Conservation (phyloP, 768 basidiomycete genomes). For the Hortiboletus campestris region DNA sequence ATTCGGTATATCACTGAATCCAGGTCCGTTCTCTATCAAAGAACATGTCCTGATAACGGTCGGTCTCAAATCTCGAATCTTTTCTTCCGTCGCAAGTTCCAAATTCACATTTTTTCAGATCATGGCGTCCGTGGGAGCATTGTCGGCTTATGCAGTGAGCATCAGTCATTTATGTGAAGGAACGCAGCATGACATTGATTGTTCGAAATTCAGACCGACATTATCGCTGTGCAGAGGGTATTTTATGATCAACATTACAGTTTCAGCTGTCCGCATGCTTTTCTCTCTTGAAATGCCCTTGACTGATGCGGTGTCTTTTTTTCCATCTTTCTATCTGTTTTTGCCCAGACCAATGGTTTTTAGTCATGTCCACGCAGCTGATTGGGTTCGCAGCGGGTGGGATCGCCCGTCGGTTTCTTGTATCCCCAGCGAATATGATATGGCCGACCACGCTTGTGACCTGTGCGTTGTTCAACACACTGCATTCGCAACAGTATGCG, state of each 20-base stretch:
- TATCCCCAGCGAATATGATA: constrained; percentile 55
- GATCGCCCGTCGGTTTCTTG: constrained; percentile 71
- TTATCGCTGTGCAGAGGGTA: constrained; percentile 70
- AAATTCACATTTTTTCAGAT: constrained; percentile 33
- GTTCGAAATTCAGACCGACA: constrained; percentile 47
- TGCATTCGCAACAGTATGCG: constrained; percentile 67
- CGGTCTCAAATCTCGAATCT: constrained; percentile 29
- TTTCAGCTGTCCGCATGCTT: constrained; percentile 49
- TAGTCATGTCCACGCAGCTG: constrained; percentile 72
- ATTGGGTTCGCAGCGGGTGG: constrained; percentile 86
- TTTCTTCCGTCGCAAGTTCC: constrained; percentile 21
- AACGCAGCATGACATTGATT: not conserved
- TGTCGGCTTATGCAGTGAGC: constrained; percentile 59
- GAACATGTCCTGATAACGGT: constrained; percentile 71
- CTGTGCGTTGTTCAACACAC: constrained; percentile 74
- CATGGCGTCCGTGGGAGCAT: constrained; percentile 59
- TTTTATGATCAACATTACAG: constrained; percentile 65
- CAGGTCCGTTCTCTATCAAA: constrained; percentile 75
- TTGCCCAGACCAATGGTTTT: constrained; percentile 67
- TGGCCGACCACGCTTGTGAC: constrained; percentile 78
- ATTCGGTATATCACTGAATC: constrained; percentile 64
- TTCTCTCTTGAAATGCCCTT: not conserved
- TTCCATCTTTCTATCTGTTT: not conserved
- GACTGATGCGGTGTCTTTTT: constrained; percentile 1
- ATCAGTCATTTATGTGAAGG: not conserved